Conservation (phyloP, 768 basidiomycete genomes). For the Crucibulum laeve region DNA sequence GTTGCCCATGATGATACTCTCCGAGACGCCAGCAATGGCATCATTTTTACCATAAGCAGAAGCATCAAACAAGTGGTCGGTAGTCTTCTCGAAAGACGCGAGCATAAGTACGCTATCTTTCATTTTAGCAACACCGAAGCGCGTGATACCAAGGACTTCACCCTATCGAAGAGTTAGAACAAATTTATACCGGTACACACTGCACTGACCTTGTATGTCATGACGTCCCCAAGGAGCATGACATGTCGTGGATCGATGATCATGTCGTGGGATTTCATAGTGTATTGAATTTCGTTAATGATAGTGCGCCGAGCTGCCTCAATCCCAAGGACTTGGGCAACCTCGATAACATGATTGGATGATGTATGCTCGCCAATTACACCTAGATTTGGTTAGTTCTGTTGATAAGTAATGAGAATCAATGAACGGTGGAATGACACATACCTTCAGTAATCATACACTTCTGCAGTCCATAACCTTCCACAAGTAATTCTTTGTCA, state of each 20-base stretch:
- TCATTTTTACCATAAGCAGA: conserved; percentile 96
- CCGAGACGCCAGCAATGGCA: conserved; percentile 92
- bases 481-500: conserved; percentile 90
- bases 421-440: conserved; percentile 9
- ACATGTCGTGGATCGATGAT: conserved; percentile 98
- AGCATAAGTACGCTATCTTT: conserved; percentile 99
- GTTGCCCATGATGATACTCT: conserved; percentile 99
- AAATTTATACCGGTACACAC: neutral
- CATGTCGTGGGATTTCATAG: conserved; percentile 97
- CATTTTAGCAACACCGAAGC: conserved; percentile 99
- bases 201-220: conserved; percentile 84
- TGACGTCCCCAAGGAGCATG: conserved; percentile 97
- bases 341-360: conserved; percentile 97
- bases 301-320: conserved; percentile 94
- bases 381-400: conserved; percentile 41
- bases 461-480: conserved; percentile 94
- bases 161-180: conserved; percentile 46
- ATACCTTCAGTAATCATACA: conserved; percentile 97
- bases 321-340: conserved; percentile 92
- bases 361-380: conserved; percentile 90
- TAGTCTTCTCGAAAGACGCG: conserved; percentile 99
- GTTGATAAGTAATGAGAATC: neutral
- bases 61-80: conserved; percentile 97
- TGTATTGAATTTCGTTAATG: conserved; percentile 95
- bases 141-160: conserved; percentile 95